These are phyloP conservation scores for Phyllosticta paracitricarpa DNA, from an alignment of 2,329 filamentous ascomycete species.

Conservation along the genomic window DNA sequence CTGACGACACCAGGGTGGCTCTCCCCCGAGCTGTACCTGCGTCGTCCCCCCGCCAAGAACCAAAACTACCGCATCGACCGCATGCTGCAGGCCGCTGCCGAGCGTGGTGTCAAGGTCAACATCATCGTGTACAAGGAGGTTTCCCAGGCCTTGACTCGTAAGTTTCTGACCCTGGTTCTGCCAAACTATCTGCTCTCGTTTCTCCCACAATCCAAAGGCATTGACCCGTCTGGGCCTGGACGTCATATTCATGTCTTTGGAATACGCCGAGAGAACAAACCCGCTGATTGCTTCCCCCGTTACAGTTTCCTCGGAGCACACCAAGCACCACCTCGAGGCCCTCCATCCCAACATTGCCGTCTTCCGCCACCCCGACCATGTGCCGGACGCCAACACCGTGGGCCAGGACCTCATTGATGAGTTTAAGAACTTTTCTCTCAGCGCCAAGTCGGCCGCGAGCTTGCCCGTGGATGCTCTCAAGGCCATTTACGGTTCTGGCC, in stretches of 20 bases:
- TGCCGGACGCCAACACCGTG: conserved; percentile 61
- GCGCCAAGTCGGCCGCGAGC: conserved; percentile 47
- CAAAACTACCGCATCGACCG: conserved; percentile 76
- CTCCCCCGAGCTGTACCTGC: conserved; percentile 77
- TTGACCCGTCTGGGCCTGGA: conserved; percentile 33
- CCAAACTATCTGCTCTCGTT: conserved; percentile 36
- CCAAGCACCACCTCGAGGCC: conserved; percentile 65
- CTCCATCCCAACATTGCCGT: conserved; percentile 79
- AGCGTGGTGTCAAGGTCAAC: conserved; percentile 74
- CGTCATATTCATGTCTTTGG: conserved; percentile 35
- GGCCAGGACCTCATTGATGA: conserved; percentile 46
- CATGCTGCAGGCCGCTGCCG: conserved; percentile 70
- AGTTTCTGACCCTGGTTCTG: conserved; percentile 39
- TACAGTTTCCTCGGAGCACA: conserved; percentile 58
- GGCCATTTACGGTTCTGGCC: conserved; percentile 69
- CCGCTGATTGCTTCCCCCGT: conserved; percentile 34
- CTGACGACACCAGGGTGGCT: conserved; percentile 54
- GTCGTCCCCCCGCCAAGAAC: conserved; percentile 70
- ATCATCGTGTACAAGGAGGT: conserved; percentile 87
- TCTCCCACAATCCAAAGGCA: conserved; percentile 29
- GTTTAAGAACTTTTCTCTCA: conserved; percentile 47
- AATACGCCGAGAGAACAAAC: conserved; percentile 35
- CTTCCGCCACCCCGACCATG: conserved; percentile 83
- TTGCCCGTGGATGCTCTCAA: conserved; percentile 65
- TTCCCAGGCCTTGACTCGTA: conserved; percentile 67